These are phyloP conservation scores for Naganishia liquefaciens DNA, from an alignment of 1,284 basidiomycete genomes.

Conservation along the genomic window DNA sequence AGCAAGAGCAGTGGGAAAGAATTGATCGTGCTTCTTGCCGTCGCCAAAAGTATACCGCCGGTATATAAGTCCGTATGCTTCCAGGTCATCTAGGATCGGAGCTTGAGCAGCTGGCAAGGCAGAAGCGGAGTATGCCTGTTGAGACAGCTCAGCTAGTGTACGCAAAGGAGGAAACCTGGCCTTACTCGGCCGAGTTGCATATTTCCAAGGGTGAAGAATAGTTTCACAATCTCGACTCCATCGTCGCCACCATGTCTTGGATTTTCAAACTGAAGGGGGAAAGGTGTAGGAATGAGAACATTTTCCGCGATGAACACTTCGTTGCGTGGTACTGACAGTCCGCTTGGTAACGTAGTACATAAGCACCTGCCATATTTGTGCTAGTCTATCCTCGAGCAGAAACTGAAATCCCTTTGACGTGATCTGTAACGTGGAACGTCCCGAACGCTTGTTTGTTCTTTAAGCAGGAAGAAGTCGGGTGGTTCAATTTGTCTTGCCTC, in stretches of 20 bases:
- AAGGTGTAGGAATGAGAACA: slow-evolving; percentile 12
- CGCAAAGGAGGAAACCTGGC: slow-evolving; percentile 33
- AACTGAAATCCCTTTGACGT: slow-evolving; percentile 97
- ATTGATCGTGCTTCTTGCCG: slow-evolving; percentile 59
- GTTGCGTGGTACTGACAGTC: slow-evolving; percentile 39
- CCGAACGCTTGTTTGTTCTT: slow-evolving; percentile 32
- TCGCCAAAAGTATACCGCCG: slow-evolving; percentile 62
- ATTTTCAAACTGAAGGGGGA: slow-evolving; percentile 16
- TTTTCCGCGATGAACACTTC: slow-evolving; percentile 2
- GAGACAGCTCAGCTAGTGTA: not conserved
- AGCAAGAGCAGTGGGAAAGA: slow-evolving; percentile 93
- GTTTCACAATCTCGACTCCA: slow-evolving; percentile 87
- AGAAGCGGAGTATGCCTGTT: slow-evolving; percentile 83
- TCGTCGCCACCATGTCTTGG: slow-evolving; percentile 79
- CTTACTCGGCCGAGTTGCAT: slow-evolving; percentile 83
- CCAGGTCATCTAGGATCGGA: slow-evolving; percentile 85
- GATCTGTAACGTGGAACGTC: slow-evolving; percentile 62
- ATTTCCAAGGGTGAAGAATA: slow-evolving; percentile 92
- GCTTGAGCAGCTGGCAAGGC: slow-evolving; percentile 76
- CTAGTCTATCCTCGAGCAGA: slow-evolving; percentile 91
- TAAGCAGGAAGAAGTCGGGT: not conserved
- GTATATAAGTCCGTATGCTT: slow-evolving; percentile 93
- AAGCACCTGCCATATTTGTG: slow-evolving; percentile 94
- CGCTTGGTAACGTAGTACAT: slow-evolving; percentile 67
- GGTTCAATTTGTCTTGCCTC: not conserved